phyloP scores from a whole-genome alignment of 306 rosid species.

The Medicago ruthenica region DNA sequence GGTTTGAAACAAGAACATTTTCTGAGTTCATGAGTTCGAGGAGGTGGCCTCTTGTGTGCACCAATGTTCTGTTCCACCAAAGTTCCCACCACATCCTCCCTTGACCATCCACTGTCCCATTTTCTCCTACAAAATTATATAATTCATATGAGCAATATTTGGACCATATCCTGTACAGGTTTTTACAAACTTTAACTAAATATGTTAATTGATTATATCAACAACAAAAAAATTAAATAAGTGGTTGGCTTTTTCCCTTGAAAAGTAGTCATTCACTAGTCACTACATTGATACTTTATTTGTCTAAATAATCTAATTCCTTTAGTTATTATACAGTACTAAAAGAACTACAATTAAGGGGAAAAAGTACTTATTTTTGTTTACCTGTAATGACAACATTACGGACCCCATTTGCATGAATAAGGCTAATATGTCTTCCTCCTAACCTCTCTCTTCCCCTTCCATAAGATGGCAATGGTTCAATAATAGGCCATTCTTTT shows the following conservation, averaged over 20 bases:
- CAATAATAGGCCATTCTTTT: constrained; percentile 86
- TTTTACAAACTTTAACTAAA: constrained; percentile 10
- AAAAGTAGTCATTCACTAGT: constrained; percentile 6
- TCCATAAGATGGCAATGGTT: constrained; percentile 91
- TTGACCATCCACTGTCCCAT: constrained; percentile 92
- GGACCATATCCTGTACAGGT: not conserved
- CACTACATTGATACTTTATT: not conserved
- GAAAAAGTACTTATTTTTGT: not conserved
- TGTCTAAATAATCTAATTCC: not conserved
- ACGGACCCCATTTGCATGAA: constrained; percentile 83
- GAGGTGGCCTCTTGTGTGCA: constrained; percentile 92
- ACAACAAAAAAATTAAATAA: not conserved
- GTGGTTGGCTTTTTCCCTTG: constrained; percentile 5
- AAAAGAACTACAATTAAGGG: not conserved
- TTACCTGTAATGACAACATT: constrained; percentile 94
- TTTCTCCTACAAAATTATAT: constrained; percentile 68
- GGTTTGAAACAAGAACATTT: constrained; percentile 80
- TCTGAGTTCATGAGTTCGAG: constrained; percentile 82
- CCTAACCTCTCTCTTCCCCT: constrained; percentile 97
- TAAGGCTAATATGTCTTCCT: constrained; percentile 94
- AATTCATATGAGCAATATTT: not conserved
- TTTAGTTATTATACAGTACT: not conserved
- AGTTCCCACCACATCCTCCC: constrained; percentile 99
- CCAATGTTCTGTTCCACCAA: constrained; percentile 96
- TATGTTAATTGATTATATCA: too few relatives aligned